A percentile compares a stretch with the other conserved stretches of the same genome.
Conservation (phyloP, 2,329 filamentous ascomycete genomes). For the Proliferodiscus dingleyae region DNA sequence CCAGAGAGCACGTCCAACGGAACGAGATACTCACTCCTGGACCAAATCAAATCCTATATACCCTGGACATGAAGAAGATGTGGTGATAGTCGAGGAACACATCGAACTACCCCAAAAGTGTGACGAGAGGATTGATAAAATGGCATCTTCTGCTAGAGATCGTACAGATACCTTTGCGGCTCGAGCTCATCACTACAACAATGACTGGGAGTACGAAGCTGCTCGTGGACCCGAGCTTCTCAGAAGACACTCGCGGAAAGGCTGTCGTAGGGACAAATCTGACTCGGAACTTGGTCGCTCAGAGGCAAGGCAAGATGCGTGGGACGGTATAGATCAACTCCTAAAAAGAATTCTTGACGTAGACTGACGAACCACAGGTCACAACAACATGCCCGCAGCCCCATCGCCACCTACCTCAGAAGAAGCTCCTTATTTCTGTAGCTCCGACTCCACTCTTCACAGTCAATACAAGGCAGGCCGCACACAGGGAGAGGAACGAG, state of each 20-base stretch:
- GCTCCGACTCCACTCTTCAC: not conserved
- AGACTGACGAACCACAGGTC: conserved; percentile 8
- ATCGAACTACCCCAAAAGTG: conserved; percentile 9
- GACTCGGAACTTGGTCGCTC: conserved; percentile 10
- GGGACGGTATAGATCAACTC: conserved; percentile 1
- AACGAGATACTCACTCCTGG: conserved; percentile 9
- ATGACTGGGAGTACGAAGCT: conserved; percentile 14
- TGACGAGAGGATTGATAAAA: conserved; percentile 1
- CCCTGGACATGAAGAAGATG: conserved; percentile 5
- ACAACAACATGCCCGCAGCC: conserved; percentile 6
- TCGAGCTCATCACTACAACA: conserved; percentile 14
- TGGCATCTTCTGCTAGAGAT: not conserved
- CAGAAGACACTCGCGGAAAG: not conserved
- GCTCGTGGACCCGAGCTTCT: conserved; percentile 1
- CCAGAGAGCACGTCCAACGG: conserved; percentile 16
- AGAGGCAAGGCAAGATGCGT: conserved; percentile 8
- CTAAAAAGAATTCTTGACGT: not conserved
- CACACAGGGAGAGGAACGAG: not conserved
- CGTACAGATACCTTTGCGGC: conserved; percentile 1
- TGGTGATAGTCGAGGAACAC: conserved; percentile 15
- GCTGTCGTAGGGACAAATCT: conserved; percentile 10
- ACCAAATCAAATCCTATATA: too few relatives aligned
- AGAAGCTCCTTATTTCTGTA: not conserved
- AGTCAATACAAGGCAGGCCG: not conserved
- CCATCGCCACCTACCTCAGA: conserved; percentile 10